Evolutionary conservation across 208 protist species (phyloP).

Genomic region (Tritrichomonas musculus): DNA sequence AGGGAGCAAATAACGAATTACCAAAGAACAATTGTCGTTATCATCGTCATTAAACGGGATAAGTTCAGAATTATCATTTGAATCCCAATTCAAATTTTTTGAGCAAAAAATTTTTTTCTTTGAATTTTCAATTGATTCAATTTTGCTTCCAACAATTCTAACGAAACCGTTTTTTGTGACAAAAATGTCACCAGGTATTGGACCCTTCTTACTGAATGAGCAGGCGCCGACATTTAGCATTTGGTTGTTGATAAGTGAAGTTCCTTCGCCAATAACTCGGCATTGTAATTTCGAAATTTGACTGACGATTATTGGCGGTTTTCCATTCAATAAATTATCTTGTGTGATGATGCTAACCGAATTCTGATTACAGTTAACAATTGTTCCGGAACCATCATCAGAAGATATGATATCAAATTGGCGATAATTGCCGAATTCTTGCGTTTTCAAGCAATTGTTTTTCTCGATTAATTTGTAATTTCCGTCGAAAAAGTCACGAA

Average conservation of each 20-base stretch:
- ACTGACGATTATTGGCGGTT: background rate
- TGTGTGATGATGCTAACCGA: background rate
- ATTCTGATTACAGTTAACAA: background rate
- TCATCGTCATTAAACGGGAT: background rate
- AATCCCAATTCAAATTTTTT: background rate
- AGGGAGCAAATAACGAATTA: background rate
- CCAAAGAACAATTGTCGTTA: background rate
- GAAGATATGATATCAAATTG: background rate
- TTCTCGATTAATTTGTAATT: background rate
- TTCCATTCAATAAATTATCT: background rate
- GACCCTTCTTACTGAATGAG: too few relatives aligned
- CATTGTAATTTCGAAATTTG: background rate
- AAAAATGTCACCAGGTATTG: slow-evolving; percentile 16
- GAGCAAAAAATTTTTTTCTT: background rate
- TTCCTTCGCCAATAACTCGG: background rate
- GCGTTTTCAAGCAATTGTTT: background rate
- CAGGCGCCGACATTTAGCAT: background rate
- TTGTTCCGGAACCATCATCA: background rate
- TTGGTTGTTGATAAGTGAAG: too few relatives aligned
- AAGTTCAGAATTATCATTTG: background rate
- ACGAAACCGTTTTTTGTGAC: background rate
- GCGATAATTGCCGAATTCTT: background rate
- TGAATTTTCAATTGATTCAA: too few relatives aligned
- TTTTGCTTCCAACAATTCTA: background rate
- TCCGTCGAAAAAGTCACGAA: background rate